These are phyloP conservation scores for Coniferiporia weirii DNA, from an alignment of 1,284 basidiomycete genomes.

Conservation along the genomic window DNA sequence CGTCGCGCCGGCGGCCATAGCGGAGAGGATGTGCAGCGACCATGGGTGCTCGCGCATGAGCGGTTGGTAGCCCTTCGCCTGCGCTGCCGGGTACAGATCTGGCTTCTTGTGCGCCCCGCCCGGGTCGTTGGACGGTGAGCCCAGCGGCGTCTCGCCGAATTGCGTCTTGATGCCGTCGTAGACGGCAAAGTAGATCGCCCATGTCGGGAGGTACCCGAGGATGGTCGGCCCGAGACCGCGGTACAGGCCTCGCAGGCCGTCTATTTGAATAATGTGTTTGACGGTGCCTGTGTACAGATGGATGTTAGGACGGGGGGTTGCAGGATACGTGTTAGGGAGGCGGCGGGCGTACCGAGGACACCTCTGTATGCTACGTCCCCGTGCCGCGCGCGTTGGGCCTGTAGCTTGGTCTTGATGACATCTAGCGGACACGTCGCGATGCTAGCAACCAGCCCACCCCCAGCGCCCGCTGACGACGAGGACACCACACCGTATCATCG, in stretches of 20 bases:
- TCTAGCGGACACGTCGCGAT: conserved; percentile 96
- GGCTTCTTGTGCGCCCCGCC: conserved; percentile 23
- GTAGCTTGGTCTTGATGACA: conserved; percentile 95
- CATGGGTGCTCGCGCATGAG: conserved; percentile 72
- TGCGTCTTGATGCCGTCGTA: conserved; percentile 88
- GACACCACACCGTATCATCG: not conserved
- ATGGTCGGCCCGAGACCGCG: conserved; percentile 94
- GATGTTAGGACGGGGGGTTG: too few relatives aligned
- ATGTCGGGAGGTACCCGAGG: conserved; percentile 91
- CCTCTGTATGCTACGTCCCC: conserved; percentile 72
- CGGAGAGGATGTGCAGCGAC: conserved; percentile 83
- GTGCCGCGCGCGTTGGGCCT: conserved; percentile 75
- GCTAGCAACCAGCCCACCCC: conserved; percentile 86
- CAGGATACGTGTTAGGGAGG: too few relatives aligned
- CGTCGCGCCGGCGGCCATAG: conserved; percentile 87
- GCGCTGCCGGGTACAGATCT: conserved; percentile 71
- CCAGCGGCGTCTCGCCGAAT: conserved; percentile 63
- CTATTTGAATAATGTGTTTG: conserved; percentile 62
- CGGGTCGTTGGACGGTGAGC: conserved; percentile 19
- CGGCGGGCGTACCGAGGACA: conserved; percentile 54
- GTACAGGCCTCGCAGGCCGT: conserved; percentile 85
- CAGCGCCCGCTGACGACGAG: conserved; percentile 62
- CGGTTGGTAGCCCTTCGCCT: conserved; percentile 77
- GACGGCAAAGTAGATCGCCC: conserved; percentile 98
- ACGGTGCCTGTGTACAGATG: conserved; percentile 78